A percentile compares a stretch with the other conserved stretches of the same genome.
These are phyloP conservation scores for Fusarium liriodendri DNA, from an alignment of 2,329 filamentous ascomycete species.

Conservation along the genomic window DNA sequence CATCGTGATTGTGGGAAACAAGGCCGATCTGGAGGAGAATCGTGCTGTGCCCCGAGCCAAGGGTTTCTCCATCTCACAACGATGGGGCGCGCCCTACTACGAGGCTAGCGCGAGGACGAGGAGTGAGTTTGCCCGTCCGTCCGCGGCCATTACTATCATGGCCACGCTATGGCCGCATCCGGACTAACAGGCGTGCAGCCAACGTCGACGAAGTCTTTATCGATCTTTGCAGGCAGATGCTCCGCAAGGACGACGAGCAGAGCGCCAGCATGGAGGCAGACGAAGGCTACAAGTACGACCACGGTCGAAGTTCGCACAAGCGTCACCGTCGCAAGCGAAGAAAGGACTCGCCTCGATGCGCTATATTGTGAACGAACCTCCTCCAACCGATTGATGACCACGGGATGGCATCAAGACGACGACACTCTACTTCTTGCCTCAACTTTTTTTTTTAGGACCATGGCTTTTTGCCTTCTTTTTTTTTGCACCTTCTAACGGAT, in stretches of 20 bases:
- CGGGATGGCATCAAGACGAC: slow-evolving; percentile 30
- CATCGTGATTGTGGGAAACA: slow-evolving; percentile 93
- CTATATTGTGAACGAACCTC: slow-evolving; percentile 54
- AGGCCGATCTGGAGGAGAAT: slow-evolving; percentile 89
- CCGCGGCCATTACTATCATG: slow-evolving; percentile 3
- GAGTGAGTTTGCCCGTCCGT: slow-evolving; percentile 57
- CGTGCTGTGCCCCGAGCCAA: slow-evolving; percentile 80
- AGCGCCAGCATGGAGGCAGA: slow-evolving; percentile 47
- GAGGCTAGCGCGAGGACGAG: slow-evolving; percentile 86
- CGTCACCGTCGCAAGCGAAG: slow-evolving; percentile 46
- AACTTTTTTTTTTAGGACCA: slow-evolving; percentile 9
- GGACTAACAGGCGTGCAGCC: slow-evolving; percentile 55
- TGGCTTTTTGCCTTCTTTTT: background rate
- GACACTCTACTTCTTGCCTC: slow-evolving; percentile 15
- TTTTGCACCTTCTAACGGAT: slow-evolving; percentile 11
- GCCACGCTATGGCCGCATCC: slow-evolving; percentile 19
- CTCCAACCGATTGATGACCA: slow-evolving; percentile 16
- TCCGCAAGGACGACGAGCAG: slow-evolving; percentile 74
- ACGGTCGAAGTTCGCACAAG: slow-evolving; percentile 41
- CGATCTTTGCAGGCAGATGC: slow-evolving; percentile 85
- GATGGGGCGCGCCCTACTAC: slow-evolving; percentile 91
- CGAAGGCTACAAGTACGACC: slow-evolving; percentile 57
- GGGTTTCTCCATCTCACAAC: slow-evolving; percentile 86
- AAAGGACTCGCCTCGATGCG: slow-evolving; percentile 54
- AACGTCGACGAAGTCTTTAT: slow-evolving; percentile 94